Evolutionary conservation across 768 basidiomycete genomes (phyloP).

Genomic region (Trametes coccinea): DNA sequence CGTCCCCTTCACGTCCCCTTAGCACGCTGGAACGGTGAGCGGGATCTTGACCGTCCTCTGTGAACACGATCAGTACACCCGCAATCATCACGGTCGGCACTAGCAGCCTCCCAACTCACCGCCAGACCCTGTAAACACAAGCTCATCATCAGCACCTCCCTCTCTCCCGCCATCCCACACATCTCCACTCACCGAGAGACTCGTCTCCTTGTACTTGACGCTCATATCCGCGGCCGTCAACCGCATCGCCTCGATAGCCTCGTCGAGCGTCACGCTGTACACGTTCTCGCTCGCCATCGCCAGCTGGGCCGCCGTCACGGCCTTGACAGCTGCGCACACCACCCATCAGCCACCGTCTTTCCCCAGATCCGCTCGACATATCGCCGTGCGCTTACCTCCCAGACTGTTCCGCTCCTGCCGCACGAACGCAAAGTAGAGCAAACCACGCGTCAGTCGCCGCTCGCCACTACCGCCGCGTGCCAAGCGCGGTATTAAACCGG

Average conservation of each 20-base stretch:
- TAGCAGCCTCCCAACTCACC: slow-evolving; percentile 37
- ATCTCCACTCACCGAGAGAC: slow-evolving; percentile 66
- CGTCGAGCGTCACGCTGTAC: slow-evolving; percentile 86
- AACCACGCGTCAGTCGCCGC: not conserved
- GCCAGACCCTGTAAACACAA: slow-evolving; percentile 51
- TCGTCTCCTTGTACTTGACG: slow-evolving; percentile 94
- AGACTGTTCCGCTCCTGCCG: slow-evolving; percentile 79
- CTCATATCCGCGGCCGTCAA: slow-evolving; percentile 94
- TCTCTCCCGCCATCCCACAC: not conserved
- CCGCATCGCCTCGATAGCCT: slow-evolving; percentile 95
- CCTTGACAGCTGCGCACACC: slow-evolving; percentile 71
- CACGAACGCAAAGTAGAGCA: not conserved
- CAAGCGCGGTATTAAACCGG: not conserved
- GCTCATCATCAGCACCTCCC: slow-evolving; percentile 1
- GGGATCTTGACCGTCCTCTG: slow-evolving; percentile 83
- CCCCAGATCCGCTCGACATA: not conserved
- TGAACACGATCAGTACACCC: not conserved
- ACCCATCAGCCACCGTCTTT: not conserved
- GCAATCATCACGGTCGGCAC: too few relatives aligned
- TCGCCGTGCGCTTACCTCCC: slow-evolving; percentile 54
- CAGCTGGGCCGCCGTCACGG: slow-evolving; percentile 90
- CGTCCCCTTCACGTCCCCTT: not conserved
- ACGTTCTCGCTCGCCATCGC: slow-evolving; percentile 90
- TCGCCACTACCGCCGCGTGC: not conserved
- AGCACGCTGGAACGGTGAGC: slow-evolving; percentile 82